Conservation (phyloP, 345 rosid species). For the Alliaria petiolata region DNA sequence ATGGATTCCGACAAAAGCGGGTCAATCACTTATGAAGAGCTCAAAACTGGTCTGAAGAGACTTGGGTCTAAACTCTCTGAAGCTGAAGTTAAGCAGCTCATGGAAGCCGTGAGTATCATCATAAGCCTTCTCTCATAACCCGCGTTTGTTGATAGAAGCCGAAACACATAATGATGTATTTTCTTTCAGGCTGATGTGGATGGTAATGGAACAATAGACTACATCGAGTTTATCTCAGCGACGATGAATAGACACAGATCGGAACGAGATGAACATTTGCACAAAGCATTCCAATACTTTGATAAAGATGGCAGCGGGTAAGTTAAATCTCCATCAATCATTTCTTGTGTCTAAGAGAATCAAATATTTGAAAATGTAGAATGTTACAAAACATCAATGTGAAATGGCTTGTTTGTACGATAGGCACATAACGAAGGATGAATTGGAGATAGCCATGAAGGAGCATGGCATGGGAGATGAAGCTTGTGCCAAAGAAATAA, state of each 20-base stretch:
- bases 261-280: slow-evolving; percentile 58
- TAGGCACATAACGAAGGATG: slow-evolving; percentile 72
- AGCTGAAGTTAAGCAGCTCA: slow-evolving; percentile 66
- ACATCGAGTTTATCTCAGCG: slow-evolving; percentile 73
- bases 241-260: slow-evolving; percentile 64
- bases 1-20: slow-evolving; percentile 74
- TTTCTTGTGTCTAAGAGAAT: background rate
- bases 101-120: slow-evolving; percentile 65
- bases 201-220: slow-evolving; percentile 76
- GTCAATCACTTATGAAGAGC: slow-evolving; percentile 68
- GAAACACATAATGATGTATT: background rate
- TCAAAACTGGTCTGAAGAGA: slow-evolving; percentile 52
- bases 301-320: slow-evolving; percentile 69
- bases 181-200: slow-evolving; percentile 62
- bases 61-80: slow-evolving; percentile 76
- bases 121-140: background rate
- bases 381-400: background rate
- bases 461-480: slow-evolving; percentile 77
- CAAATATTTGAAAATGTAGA: background rate
- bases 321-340: background rate
- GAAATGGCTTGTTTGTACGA: background rate
- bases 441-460: slow-evolving; percentile 66
- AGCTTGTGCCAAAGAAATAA: slow-evolving; percentile 52
- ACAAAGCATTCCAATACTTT: slow-evolving; percentile 62
- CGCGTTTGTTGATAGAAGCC: background rate